Base-by-base conservation (phyloP, 2,329 filamentous ascomycete genomes). In the Tolypocladium sp. region DNA sequence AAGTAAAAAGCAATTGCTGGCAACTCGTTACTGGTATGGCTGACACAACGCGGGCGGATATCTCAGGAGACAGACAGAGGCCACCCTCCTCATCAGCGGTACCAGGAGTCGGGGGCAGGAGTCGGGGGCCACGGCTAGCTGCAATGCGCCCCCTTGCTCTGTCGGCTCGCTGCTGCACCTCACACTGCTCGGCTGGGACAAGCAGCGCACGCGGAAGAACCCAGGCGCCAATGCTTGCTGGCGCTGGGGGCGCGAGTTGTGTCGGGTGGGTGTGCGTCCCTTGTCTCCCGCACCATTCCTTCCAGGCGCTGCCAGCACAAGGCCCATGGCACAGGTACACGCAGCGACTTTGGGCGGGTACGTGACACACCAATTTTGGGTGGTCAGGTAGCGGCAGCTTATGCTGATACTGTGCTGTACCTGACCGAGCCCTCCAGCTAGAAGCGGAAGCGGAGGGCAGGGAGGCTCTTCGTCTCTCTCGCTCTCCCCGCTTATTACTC, bases 341-440 rank as follows among this genome's bases (percentile, higher is more conserved):
- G 64, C 59, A 69, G 69, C 61, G 70, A 72, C 69, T 71, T 73
- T 56, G 63, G 66, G 70, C 71, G 70, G 69, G 68, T 71, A 71
- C 69, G 67, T 67, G 66, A 71, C 70, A 70, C 70, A 72, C 70
- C 68, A 70, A 60, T 60, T 65, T 66, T 69, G 62, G 67, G 64
- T 68, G 67, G 66, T 66, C 64, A 69, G 67, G 69, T 70, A 69
- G 69, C 65, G 66, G 63, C 67, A 64, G 64, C 65, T 58, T 59
- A 64, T 63, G 62, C 67, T 71, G 68, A 72, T 73, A 73, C 71
- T 73, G 71, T 73, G 71, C 68, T 70, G 67, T 73, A 73, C 71
- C 62, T 71, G 60, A 62, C 59, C 10, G 30, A 15, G 49, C 49
- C 10, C 9, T 33, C 17, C 49, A 52, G 49, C 44, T 15, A 27